Conservation (phyloP, 1,284 basidiomycete genomes). For the Rhizoctonia solani region DNA sequence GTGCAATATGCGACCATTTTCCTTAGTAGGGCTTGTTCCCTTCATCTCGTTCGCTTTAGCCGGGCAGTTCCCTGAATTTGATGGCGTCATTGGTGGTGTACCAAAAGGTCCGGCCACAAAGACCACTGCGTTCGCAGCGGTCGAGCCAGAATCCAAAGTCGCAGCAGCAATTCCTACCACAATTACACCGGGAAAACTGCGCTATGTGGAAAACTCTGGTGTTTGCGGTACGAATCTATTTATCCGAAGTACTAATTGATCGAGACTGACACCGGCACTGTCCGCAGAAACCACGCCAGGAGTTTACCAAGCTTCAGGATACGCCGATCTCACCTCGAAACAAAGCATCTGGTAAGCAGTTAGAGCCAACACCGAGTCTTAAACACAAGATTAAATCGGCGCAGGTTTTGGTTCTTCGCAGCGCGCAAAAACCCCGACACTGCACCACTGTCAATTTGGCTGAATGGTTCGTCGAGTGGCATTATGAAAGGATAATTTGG, state of each 20-base stretch:
- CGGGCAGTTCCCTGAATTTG: neutral
- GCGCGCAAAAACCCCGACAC: slow-evolving; percentile 37
- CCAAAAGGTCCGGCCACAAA: neutral
- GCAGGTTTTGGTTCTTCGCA: slow-evolving; percentile 41
- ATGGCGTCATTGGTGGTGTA: slow-evolving; percentile 9
- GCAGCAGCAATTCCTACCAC: neutral
- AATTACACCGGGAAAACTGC: slow-evolving; percentile 44
- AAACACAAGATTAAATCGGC: slow-evolving; percentile 39
- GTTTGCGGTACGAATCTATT: slow-evolving; percentile 54
- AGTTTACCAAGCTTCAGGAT: slow-evolving; percentile 69
- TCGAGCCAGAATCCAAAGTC: neutral
- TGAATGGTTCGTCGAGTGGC: slow-evolving; percentile 51
- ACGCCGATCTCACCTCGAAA: slow-evolving; percentile 61
- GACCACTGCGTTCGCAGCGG: neutral
- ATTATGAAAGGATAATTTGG: too few relatives aligned
- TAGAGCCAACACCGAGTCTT: neutral
- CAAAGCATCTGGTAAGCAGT: slow-evolving; percentile 51
- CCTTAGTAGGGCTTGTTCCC: neutral
- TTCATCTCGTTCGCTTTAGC: neutral
- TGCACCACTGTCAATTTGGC: slow-evolving; percentile 44
- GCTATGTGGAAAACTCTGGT: slow-evolving; percentile 65
- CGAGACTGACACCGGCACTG: neutral
- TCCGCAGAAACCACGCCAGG: slow-evolving; percentile 60
- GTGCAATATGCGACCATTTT: slow-evolving; percentile 5
- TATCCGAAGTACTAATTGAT: neutral